These are phyloP conservation scores for Pisolithus sp. DNA, from an alignment of 768 basidiomycete genomes.

Conservation along the genomic window DNA sequence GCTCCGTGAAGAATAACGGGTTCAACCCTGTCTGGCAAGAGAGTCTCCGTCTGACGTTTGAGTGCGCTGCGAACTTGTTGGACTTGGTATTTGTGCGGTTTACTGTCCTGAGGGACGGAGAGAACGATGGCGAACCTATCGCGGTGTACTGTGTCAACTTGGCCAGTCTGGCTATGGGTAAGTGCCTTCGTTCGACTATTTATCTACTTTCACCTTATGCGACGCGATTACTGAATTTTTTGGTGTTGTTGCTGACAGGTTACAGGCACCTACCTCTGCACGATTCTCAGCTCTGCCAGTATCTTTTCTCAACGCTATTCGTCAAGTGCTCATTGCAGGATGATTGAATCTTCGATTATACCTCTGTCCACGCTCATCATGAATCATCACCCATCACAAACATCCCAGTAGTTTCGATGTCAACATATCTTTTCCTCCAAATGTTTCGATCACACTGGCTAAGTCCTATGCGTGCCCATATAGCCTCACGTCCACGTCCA, in stretches of 20 bases:
- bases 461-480: no score
- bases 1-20: conserved; percentile 74
- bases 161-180: conserved; percentile 68
- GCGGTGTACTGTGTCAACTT: conserved; percentile 71
- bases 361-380: no score
- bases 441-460: no score
- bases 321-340: conserved; percentile 53
- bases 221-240: neutral
- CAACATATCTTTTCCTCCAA: no score
- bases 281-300: conserved; percentile 81
- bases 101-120: conserved; percentile 60
- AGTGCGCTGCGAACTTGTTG: conserved; percentile 66
- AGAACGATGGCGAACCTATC: conserved; percentile 55
- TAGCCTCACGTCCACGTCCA: no score
- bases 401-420: no score
- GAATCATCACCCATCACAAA: no score
- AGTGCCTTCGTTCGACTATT: conserved; percentile 14
- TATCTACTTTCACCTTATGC: neutral
- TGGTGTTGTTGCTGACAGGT: conserved; percentile 37
- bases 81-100: conserved; percentile 84
- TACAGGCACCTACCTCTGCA: conserved; percentile 88
- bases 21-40: conserved; percentile 91
- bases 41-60: conserved; percentile 61
- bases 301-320: conserved; percentile 91
- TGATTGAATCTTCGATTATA: conserved; percentile 7